phyloP scores from a whole-genome alignment of 2,329 filamentous ascomycete species.

The Calonectria ilicicola region DNA sequence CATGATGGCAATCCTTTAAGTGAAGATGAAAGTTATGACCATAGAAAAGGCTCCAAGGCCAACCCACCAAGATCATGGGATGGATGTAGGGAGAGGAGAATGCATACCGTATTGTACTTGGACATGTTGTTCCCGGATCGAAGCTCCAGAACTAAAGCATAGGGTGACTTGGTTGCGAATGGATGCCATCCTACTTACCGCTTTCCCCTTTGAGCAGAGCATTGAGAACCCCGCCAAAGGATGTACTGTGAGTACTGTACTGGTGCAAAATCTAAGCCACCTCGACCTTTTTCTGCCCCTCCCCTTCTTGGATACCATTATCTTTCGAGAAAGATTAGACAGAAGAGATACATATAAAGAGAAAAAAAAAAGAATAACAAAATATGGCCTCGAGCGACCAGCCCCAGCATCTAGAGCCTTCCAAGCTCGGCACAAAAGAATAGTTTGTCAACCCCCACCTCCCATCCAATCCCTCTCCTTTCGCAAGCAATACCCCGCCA shows the following conservation, averaged over 20 bases:
- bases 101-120: too few relatives aligned
- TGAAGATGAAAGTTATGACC: too few relatives aligned
- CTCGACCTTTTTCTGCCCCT: too few relatives aligned
- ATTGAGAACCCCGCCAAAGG: slow-evolving; percentile 37
- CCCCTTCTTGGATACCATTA: too few relatives aligned
- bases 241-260: neutral
- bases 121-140: too few relatives aligned
- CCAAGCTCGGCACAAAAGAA: slow-evolving; percentile 86
- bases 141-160: too few relatives aligned
- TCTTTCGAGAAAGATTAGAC: too few relatives aligned
- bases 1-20: neutral
- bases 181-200: slow-evolving; percentile 30
- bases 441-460: slow-evolving; percentile 70
- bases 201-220: slow-evolving; percentile 36
- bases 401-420: slow-evolving; percentile 81
- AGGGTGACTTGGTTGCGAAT: too few relatives aligned
- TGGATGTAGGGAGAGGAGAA: too few relatives aligned
- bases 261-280: too few relatives aligned
- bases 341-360: neutral
- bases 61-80: too few relatives aligned
- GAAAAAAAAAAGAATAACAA: neutral
- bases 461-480: neutral
- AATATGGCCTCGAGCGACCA: slow-evolving; percentile 44
- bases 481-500: neutral
- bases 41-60: too few relatives aligned